Base-by-base conservation (phyloP, 2,329 filamentous ascomycete genomes). In the Diaporthe australafricana region DNA sequence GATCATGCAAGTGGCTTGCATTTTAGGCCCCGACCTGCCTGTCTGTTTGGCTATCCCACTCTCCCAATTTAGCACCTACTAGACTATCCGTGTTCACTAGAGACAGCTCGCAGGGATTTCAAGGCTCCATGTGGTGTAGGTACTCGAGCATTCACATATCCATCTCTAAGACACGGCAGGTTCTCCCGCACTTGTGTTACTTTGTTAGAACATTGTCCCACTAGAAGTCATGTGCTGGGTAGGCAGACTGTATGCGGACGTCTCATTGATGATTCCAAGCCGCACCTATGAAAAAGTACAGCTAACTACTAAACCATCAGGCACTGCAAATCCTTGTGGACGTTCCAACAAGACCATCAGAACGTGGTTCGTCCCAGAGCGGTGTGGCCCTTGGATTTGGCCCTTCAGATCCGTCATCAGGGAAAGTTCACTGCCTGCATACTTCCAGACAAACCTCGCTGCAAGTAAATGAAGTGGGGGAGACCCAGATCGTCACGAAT, bases 371-470 rank as follows among this genome's bases (percentile, higher is more conserved):
- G 30, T 55, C 27, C 30, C 52, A 35, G 52, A 35, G 17, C 50
- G 50, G 50, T 40, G 53, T 11, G n/a, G 17, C 27, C 14, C 20
- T 20, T 35, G 27, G 30, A 5, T 20, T 20, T n/a, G 20, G 2
- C 9, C n/a, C 27, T 40, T 9, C 25, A 42, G 57, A n/a, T 48
- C 57, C 40, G 27, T 48, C 57, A 27, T 30, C 17, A 47, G 17
- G 42, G 57, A 27, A 22, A 63, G 5, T 40, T 63, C 22, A 16
- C 27, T 42, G n/a, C 27, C 42, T 65, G 60, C 60, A 65, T 48
- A 17, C n/a, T 50, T 65, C n/a, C 22, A 65, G 42, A 65, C 60
- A 65, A 6, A 47, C 42, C 57, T 62, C 25, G 40, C 55, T 40
- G 55, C 55, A 57, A 7, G 17, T 57, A 57, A 40, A 57, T 40